A percentile compares a stretch with the other conserved stretches of the same genome.
These are phyloP conservation scores for Fusarium sp. DNA, from an alignment of 2,329 filamentous ascomycete genomes.

Conservation along the genomic window DNA sequence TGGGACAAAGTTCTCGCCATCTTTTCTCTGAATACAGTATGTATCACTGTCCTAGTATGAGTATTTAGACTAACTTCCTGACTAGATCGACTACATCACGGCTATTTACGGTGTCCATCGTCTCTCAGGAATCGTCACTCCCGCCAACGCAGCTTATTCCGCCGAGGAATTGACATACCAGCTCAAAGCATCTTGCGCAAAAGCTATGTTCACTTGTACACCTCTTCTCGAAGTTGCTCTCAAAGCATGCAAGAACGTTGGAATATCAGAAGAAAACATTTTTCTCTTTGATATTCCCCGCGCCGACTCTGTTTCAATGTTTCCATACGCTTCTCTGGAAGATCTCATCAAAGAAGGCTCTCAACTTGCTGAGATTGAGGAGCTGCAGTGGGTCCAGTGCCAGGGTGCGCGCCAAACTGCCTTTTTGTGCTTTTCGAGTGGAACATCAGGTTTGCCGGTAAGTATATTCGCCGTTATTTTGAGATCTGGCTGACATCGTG, in stretches of 20 bases:
- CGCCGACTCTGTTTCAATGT: constrained; percentile 49
- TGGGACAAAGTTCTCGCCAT: constrained; percentile 84
- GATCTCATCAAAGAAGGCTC: constrained; percentile 71
- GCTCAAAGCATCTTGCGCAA: constrained; percentile 73
- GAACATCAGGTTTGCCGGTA: constrained; percentile 81
- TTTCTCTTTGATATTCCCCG: constrained; percentile 76
- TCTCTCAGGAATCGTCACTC: constrained; percentile 76
- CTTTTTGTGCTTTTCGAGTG: constrained; percentile 83
- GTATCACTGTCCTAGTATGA: neutral
- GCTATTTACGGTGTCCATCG: constrained; percentile 80
- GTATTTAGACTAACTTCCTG: neutral
- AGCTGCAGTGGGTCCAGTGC: constrained; percentile 68
- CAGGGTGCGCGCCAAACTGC: constrained; percentile 75
- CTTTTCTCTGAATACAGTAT: constrained; percentile 81
- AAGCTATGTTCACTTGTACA: constrained; percentile 76
- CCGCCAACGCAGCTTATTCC: constrained; percentile 80
- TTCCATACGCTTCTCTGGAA: constrained; percentile 67
- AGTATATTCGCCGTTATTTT: fast-evolving
- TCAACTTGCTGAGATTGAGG: constrained; percentile 61
- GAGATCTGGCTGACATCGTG: fast-evolving
- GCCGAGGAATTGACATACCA: constrained; percentile 77
- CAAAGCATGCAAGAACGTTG: constrained; percentile 69
- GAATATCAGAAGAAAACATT: constrained; percentile 70
- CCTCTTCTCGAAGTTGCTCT: constrained; percentile 72
- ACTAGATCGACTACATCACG: constrained; percentile 77